Conservation (phyloP, 1,284 basidiomycete species). For the Ceratorhiza oryzae-sativae region DNA sequence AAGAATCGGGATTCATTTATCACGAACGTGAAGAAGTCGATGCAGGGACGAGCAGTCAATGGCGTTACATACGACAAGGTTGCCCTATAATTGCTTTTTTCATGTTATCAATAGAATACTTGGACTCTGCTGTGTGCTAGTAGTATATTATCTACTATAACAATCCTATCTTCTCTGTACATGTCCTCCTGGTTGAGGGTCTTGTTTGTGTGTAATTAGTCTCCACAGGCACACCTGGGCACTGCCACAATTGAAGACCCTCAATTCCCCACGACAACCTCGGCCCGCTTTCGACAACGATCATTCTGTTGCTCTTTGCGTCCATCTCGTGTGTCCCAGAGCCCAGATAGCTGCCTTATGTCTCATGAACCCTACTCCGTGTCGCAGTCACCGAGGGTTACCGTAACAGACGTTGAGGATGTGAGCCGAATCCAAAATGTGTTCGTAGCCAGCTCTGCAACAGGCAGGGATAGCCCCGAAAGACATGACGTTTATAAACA, state of each 20-base stretch:
- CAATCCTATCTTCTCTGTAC: background rate
- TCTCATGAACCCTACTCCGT: slow-evolving; percentile 1
- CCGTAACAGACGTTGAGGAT: background rate
- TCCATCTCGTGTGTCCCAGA: background rate
- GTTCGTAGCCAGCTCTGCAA: background rate
- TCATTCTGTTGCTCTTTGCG: background rate
- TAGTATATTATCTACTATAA: slow-evolving; percentile 13
- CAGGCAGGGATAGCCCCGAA: background rate
- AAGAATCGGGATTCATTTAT: slow-evolving; percentile 82
- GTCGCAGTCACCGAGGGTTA: background rate
- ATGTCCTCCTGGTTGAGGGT: no score
- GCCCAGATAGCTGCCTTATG: background rate
- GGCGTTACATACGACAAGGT: slow-evolving; percentile 82
- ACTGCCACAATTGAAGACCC: slow-evolving; percentile 22
- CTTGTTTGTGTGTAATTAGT: slow-evolving; percentile 17
- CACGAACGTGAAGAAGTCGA: slow-evolving; percentile 80
- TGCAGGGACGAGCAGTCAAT: slow-evolving; percentile 80
- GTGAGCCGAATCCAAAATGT: background rate
- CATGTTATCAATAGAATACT: background rate
- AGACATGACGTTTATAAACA: background rate
- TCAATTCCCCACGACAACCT: slow-evolving; percentile 21
- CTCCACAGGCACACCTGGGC: slow-evolving; percentile 23
- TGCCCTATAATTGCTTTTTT: background rate
- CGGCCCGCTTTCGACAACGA: background rate
- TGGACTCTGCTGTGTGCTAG: background rate